phyloP scores from a whole-genome alignment of 2,329 filamentous ascomycete genomes.

The Apiospora marii region DNA sequence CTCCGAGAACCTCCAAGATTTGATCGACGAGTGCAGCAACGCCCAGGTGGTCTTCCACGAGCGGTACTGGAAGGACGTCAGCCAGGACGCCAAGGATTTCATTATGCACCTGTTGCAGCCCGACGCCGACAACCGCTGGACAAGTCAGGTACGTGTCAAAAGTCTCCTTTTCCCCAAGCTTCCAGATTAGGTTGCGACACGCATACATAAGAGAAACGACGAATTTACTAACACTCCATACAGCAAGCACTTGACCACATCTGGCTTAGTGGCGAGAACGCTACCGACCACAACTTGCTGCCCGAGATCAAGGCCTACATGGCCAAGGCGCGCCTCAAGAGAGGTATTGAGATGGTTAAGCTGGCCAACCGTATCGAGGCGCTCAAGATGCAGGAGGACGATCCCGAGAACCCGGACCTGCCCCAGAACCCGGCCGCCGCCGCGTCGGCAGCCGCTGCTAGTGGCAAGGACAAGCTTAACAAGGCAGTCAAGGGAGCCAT shows the following conservation, averaged over 20 bases:
- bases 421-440: constrained; percentile 68
- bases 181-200: constrained; percentile 12
- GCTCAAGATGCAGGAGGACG: constrained; percentile 92
- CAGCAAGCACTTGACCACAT: constrained; percentile 80
- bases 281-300: constrained; percentile 94
- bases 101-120: constrained; percentile 84
- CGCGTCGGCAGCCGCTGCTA: constrained; percentile 44
- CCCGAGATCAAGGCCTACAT: constrained; percentile 96
- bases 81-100: constrained; percentile 93
- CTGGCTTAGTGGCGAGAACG: constrained; percentile 91
- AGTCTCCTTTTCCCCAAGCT: neutral
- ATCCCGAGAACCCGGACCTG: constrained; percentile 76
- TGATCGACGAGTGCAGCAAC: constrained; percentile 92
- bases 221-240: constrained; percentile 23
- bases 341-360: constrained; percentile 96
- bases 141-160: constrained; percentile 69
- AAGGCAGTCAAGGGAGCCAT: constrained; percentile 72
- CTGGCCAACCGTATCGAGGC: constrained; percentile 94
- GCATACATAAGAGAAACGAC: neutral
- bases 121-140: constrained; percentile 77
- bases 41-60: constrained; percentile 93
- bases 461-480: constrained; percentile 45
- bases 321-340: constrained; percentile 86
- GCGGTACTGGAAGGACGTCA: constrained; percentile 98
- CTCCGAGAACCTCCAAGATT: constrained; percentile 88